phyloP scores from a whole-genome alignment of 2,329 filamentous ascomycete species.

The Dactylella cylindrospora region DNA sequence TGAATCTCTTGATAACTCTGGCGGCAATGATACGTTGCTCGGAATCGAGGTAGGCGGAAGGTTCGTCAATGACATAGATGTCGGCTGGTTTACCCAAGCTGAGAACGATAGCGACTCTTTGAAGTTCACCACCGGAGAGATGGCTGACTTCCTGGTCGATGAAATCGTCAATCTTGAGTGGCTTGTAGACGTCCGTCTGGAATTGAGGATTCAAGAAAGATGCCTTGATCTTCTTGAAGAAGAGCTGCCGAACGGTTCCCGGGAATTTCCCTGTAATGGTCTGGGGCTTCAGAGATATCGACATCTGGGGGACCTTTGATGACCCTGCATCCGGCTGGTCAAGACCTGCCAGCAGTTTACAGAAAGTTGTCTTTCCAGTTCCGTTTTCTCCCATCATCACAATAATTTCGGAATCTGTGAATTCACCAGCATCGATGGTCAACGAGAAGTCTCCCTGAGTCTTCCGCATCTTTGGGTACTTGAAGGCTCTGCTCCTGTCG shows the following conservation, averaged over 20 bases:
- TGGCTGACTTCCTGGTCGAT: constrained; percentile 99
- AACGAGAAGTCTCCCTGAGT: constrained; percentile 86
- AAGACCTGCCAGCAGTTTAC: constrained; percentile 88
- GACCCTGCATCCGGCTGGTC: constrained; percentile 78
- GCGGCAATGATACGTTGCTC: constrained; percentile 98
- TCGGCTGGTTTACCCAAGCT: constrained; percentile 94
- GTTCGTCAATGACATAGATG: constrained; percentile 98
- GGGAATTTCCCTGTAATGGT: constrained; percentile 98
- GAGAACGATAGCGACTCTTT: constrained; percentile 96
- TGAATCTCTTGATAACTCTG: constrained; percentile 98
- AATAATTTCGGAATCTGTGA: constrained; percentile 97
- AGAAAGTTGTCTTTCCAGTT: constrained; percentile 99
- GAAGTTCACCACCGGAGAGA: constrained; percentile 97
- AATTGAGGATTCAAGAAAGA: constrained; percentile 96
- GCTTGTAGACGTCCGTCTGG: constrained; percentile 99
- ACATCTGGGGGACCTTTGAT: constrained; percentile 82
- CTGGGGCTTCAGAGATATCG: constrained; percentile 98
- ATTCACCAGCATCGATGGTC: constrained; percentile 75
- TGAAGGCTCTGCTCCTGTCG: constrained; percentile 81
- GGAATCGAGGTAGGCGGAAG: constrained; percentile 94
- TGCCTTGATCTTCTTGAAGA: constrained; percentile 99
- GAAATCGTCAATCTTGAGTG: constrained; percentile 97
- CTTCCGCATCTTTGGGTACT: constrained; percentile 89
- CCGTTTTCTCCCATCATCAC: constrained; percentile 99
- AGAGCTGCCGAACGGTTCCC: constrained; percentile 92